Percentiles rank a stretch among this genome's conserved stretches.
These are phyloP conservation scores for Lichtheimia ornata DNA, from an alignment of 371 early-diverging fungal genomes.

Conservation along the genomic window DNA sequence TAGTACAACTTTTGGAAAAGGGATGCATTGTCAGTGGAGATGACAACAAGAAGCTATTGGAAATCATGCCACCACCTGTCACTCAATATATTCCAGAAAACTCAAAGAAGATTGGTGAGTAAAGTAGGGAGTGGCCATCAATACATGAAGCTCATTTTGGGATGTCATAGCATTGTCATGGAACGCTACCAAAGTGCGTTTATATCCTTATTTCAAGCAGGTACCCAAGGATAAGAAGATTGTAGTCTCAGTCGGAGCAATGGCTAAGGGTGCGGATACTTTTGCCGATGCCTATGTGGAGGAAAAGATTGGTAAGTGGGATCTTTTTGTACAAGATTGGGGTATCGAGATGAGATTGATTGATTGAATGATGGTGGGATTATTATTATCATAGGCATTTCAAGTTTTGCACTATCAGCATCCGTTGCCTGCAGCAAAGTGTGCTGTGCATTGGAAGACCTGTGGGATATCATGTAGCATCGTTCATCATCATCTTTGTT, in stretches of 20 bases:
- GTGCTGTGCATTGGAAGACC: slow-evolving; percentile 83
- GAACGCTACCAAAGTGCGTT: slow-evolving; percentile 82
- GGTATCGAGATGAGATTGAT: background rate
- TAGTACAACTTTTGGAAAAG: slow-evolving; percentile 97
- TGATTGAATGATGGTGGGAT: background rate
- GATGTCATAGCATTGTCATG: slow-evolving; percentile 78
- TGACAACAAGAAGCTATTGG: slow-evolving; percentile 82
- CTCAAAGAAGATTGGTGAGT: slow-evolving; percentile 75
- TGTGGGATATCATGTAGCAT: slow-evolving; percentile 76
- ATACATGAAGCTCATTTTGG: background rate
- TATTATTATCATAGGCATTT: slow-evolving; percentile 64
- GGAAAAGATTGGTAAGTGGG: slow-evolving; percentile 75
- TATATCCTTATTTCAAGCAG: slow-evolving; percentile 73
- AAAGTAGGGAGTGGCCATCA: background rate
- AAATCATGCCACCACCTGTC: slow-evolving; percentile 94
- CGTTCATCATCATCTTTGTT: too few species aligned
- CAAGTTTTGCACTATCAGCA: slow-evolving; percentile 86
- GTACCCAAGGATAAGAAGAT: slow-evolving; percentile 74
- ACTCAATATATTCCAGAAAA: slow-evolving; percentile 87
- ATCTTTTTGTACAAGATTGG: background rate
- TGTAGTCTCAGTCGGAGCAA: slow-evolving; percentile 92
- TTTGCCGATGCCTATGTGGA: slow-evolving; percentile 91
- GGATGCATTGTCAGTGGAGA: slow-evolving; percentile 74
- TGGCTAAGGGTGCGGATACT: slow-evolving; percentile 93
- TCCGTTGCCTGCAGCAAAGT: slow-evolving; percentile 92